These are phyloP conservation scores for Paracoccidioides lutzii DNA, from an alignment of 2,329 filamentous ascomycete genomes.

Conservation along the genomic window DNA sequence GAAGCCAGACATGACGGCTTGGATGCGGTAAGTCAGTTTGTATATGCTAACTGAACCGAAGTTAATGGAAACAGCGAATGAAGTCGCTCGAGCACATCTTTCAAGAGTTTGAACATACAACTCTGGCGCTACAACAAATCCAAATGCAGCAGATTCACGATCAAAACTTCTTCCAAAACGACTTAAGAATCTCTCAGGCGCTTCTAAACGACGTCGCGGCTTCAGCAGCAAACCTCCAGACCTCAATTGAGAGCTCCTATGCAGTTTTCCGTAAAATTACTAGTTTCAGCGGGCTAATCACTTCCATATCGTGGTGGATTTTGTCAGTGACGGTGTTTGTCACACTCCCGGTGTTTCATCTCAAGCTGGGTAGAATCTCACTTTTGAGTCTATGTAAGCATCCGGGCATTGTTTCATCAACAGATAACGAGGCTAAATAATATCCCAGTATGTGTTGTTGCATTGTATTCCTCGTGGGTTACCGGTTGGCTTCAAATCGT, in stretches of 20 bases:
- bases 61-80: slow-evolving; percentile 20
- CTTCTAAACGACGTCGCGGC: slow-evolving; percentile 14
- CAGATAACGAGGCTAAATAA: not conserved
- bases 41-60: not conserved
- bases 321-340: slow-evolving; percentile 4
- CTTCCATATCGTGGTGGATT: slow-evolving; percentile 5
- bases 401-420: not conserved
- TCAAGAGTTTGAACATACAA: slow-evolving; percentile 21
- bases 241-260: slow-evolving; percentile 12
- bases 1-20: slow-evolving; percentile 21
- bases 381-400: not conserved
- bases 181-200: slow-evolving; percentile 12
- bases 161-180: slow-evolving; percentile 13
- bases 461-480: not conserved
- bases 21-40: slow-evolving; percentile 18
- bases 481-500: not conserved
- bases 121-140: slow-evolving; percentile 20
- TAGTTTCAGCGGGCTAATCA: slow-evolving; percentile 7
- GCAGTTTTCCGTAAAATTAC: slow-evolving; percentile 10
- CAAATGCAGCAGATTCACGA: slow-evolving; percentile 25
- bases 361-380: not conserved
- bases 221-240: slow-evolving; percentile 14
- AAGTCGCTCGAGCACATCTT: slow-evolving; percentile 22
- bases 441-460: not conserved
- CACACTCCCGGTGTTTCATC: slow-evolving; percentile 4